A percentile compares a stretch with the other conserved stretches of the same genome.
These are phyloP conservation scores for Colletotrichum melonis DNA, from an alignment of 2,329 filamentous ascomycete genomes.

Conservation along the genomic window DNA sequence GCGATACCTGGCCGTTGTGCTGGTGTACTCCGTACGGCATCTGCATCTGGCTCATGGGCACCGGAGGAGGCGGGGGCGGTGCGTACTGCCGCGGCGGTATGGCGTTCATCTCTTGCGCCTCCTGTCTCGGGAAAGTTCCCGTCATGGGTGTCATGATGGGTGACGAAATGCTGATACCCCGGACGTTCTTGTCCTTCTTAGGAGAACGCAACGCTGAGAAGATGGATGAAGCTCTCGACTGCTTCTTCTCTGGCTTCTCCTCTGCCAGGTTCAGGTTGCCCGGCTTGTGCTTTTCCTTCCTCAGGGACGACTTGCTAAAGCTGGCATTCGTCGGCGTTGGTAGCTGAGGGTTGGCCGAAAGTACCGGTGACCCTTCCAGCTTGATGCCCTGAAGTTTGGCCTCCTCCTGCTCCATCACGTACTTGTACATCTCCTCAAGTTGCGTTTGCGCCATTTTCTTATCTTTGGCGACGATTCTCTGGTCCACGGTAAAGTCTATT, in stretches of 20 bases:
- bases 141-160: constrained; percentile 75
- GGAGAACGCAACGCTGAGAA: constrained; percentile 72
- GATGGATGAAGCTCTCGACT: constrained; percentile 69
- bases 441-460: constrained; percentile 81
- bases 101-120: constrained; percentile 66
- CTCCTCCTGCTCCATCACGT: constrained; percentile 90
- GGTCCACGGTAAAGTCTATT: constrained; percentile 80
- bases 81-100: constrained; percentile 70
- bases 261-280: constrained; percentile 60
- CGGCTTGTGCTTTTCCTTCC: constrained; percentile 62
- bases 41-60: constrained; percentile 61
- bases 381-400: constrained; percentile 68
- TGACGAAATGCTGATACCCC: constrained; percentile 70
- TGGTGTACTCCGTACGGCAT: constrained; percentile 47
- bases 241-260: constrained; percentile 55
- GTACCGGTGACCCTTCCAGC: constrained; percentile 55
- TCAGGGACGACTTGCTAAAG: constrained; percentile 43
- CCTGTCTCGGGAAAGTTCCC: constrained; percentile 66
- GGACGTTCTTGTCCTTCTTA: constrained; percentile 62
- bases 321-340: constrained; percentile 45
- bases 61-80: constrained; percentile 66
- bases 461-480: constrained; percentile 79
- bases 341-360: constrained; percentile 41
- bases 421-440: constrained; percentile 90
- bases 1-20: constrained; percentile 50